Base-by-base conservation (phyloP, 2,329 filamentous ascomycete species). In the Diaporthe nobilis region DNA sequence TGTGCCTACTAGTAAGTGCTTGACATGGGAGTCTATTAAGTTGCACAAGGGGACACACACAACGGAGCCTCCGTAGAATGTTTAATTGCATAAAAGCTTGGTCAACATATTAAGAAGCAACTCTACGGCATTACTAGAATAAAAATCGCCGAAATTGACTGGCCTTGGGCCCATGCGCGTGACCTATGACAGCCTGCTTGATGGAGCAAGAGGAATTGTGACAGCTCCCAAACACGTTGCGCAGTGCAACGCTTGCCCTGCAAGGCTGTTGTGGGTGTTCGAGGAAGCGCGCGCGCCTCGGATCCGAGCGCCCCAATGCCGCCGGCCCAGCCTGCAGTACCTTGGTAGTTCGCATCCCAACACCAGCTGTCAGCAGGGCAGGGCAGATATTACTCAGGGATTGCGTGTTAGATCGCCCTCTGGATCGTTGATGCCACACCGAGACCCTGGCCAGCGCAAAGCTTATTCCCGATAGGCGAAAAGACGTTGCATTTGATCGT, bases 221-320 rank as follows among this genome's bases (percentile, higher is more conserved):
- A 55, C 65, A 55, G 49, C 34, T 70, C 65, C 65, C 51, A 70
- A 70, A 70, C 65, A 70, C 65, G 34, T 20, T 70, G 49, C 34
- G 34, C 34, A 39, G 22, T 55, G 49, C 65, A 28, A 70, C n/a
- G 15, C 47, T 28, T 20, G 49, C 49, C 34, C n/a, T 39, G n/a
- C 65, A 70, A 42, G 65, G 49, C 65, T 42, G n/a, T 37, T 44
- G 25, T 34, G 39, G 31, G 63, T n/a, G 47, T 53, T 37, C 47
- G n/a, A 70, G 65, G 65, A 70, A 70, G 49, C 65, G 65, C 65
- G 65, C 65, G 65, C 65, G n/a, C 49, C 34, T 70, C 65, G 34
- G 65, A 70, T 70, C 65, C 49, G 65, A 55, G 65, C 65, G 34
- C 65, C 8, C 34, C 10, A 13, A 70, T 55, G 34, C 47, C 49